Evolutionary conservation across 108 stramenopile species (phyloP), one percentile per base, ranked within the genome.

Genomic region (Nitzschia sp.): DNA sequence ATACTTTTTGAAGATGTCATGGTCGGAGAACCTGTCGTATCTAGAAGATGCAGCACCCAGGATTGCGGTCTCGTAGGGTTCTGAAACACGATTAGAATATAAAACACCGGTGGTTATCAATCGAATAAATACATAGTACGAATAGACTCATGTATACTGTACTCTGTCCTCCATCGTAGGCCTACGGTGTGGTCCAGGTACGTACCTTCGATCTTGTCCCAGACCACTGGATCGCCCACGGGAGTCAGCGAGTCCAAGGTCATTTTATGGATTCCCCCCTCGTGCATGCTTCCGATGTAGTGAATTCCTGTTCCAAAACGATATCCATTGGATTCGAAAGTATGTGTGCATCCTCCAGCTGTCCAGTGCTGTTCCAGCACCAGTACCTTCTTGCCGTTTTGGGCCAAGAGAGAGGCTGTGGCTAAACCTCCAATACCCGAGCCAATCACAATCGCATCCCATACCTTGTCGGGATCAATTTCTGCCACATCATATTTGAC

Each of bases 281-380:
- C 38, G 38, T 41, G 6, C 38, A 41, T 41, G 38, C 13, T 41
- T 6, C 38, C 38, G 13, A 41, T 71, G 38, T 80, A 80, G 29
- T 80, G 79, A 1, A 80, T 45, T 21, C 79, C 79, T 3, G 79
- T 75, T 26, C 75, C 79, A 68, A 68, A 80, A 28, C 75, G 73
- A 17, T 73, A 80, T 17, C 61, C 74, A 29, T 76, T 31, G 19
- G 71, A 47, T 17, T 73, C 47, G 27, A 80, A 80, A 2, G 79
- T 68, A 45, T 80, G 79, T 2, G 79, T 80, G 36, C 79, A 80
- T 26, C 78, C 78, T 23, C 78, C 78, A 38, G 78, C 74, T 45
- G 31, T 22, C 15, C 82, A 78, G 45, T 85, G 85, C 61, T 86
- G 85, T 45, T 86, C 85, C 19, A 86, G 76, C 3, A 86, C 72